Conservation (phyloP, 768 basidiomycete genomes). For the Kwoniella dejecticola region DNA sequence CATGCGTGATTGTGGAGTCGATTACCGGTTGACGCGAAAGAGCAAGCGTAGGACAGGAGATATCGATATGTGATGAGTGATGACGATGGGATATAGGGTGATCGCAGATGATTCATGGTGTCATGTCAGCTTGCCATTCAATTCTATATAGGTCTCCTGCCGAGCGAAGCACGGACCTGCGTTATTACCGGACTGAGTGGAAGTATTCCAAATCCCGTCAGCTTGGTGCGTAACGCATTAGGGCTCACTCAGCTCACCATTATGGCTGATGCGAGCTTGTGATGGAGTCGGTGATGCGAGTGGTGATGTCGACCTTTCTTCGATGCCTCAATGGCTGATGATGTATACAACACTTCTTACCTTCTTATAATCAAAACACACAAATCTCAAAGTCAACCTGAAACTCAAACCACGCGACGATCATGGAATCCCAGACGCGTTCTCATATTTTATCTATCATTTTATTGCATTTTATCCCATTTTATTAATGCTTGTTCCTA, state of each 20-base stretch:
- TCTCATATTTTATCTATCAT: neutral
- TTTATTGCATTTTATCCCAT: constrained; percentile 18
- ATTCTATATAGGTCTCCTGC: neutral
- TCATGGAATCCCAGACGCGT: constrained; percentile 13
- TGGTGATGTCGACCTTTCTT: too few species aligned
- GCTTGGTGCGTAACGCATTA: neutral
- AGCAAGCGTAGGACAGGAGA: neutral
- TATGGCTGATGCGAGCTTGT: too few species aligned
- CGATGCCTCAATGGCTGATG: too few species aligned
- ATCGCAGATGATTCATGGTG: neutral
- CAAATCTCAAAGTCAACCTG: constrained; percentile 15
- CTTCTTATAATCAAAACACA: neutral
- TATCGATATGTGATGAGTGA: too few species aligned
- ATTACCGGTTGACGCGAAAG: neutral
- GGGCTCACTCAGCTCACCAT: neutral
- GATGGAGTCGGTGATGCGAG: too few species aligned
- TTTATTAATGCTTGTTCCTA: neutral
- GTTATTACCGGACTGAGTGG: constrained; percentile 38
- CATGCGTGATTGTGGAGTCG: neutral
- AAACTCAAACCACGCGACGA: constrained; percentile 18
- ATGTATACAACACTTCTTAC: too few species aligned
- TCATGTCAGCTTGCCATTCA: neutral
- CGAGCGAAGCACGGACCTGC: constrained; percentile 33
- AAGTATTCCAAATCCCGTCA: neutral
- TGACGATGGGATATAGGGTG: neutral